phyloP scores from a whole-genome alignment of 352 stramenopile genomes.

The Elongisporangium prolatum region DNA sequence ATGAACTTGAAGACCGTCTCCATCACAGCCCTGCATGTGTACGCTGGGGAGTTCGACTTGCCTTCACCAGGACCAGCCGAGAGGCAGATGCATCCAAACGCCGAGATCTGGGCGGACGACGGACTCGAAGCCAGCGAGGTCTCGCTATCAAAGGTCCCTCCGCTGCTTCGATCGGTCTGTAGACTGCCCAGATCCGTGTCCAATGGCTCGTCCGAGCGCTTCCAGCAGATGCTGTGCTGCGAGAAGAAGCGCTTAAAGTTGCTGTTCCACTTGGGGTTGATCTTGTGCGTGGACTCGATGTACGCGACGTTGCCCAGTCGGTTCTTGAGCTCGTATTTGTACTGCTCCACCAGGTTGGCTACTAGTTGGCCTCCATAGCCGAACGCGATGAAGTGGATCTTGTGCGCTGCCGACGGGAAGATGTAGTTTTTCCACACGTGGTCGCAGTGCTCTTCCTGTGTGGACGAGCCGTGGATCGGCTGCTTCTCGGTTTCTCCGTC shows the following conservation, averaged over 20 bases:
- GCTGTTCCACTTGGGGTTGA: slow-evolving; percentile 63
- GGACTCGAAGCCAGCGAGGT: slow-evolving; percentile 17
- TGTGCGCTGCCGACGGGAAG: slow-evolving; percentile 63
- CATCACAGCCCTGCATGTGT: slow-evolving; percentile 65
- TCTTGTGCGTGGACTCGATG: slow-evolving; percentile 84
- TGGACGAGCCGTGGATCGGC: slow-evolving; percentile 76
- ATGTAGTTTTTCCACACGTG: slow-evolving; percentile 89
- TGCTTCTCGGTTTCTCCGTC: slow-evolving; percentile 68
- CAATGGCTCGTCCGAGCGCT: slow-evolving; percentile 52
- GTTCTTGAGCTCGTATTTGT: slow-evolving; percentile 71
- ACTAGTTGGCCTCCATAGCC: slow-evolving; percentile 79
- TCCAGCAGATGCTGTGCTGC: slow-evolving; percentile 79
- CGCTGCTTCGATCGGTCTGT: not conserved
- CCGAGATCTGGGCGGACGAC: slow-evolving; percentile 27
- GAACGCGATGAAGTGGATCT: slow-evolving; percentile 89
- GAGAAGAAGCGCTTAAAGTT: slow-evolving; percentile 80
- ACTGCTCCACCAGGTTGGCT: slow-evolving; percentile 77
- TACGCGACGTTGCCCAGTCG: slow-evolving; percentile 82
- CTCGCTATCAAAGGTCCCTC: slow-evolving; percentile 7
- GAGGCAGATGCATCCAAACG: slow-evolving; percentile 73
- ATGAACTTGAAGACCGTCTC: slow-evolving; percentile 84
- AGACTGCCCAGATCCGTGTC: slow-evolving; percentile 48
- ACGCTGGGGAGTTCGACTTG: slow-evolving; percentile 50
- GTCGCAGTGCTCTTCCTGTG: slow-evolving; percentile 84
- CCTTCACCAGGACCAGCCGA: slow-evolving; percentile 62